These are phyloP conservation scores for Beauveria sp. DNA, from an alignment of 2,329 filamentous ascomycete genomes.

Conservation along the genomic window DNA sequence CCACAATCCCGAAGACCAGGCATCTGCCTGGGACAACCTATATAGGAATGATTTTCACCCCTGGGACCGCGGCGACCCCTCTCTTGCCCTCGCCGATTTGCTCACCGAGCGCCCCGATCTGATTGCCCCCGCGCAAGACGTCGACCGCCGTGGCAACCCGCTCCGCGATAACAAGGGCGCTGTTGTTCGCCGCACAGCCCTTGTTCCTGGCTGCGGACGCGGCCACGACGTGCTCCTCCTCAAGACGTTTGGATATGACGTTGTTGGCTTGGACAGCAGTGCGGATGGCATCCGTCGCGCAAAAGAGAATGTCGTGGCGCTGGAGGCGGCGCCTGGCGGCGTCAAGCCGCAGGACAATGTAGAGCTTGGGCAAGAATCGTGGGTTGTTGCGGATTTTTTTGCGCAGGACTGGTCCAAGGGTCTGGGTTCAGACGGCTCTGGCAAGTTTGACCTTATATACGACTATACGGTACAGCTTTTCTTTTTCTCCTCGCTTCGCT, in stretches of 20 bases:
- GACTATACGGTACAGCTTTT: constrained; percentile 49
- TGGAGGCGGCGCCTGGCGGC: constrained; percentile 26
- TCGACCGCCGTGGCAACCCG: constrained; percentile 23
- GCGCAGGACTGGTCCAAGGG: constrained; percentile 46
- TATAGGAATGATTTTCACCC: constrained; percentile 40
- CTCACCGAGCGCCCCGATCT: constrained; percentile 38
- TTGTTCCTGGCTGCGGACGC: constrained; percentile 75
- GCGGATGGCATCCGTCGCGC: constrained; percentile 38
- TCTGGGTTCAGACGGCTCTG: constrained; percentile 30
- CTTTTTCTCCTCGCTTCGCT: background rate
- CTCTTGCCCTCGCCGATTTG: constrained; percentile 45
- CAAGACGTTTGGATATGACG: constrained; percentile 67
- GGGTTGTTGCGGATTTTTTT: constrained; percentile 62
- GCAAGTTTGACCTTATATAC: constrained; percentile 58
- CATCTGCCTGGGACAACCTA: constrained; percentile 37
- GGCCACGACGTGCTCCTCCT: constrained; percentile 77
- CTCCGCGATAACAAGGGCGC: constrained; percentile 18
- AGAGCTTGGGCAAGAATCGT: constrained; percentile 44
- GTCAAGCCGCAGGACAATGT: constrained; percentile 31
- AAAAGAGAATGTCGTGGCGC: constrained; percentile 32
- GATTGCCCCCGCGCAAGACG: constrained; percentile 29
- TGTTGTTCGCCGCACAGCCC: constrained; percentile 34
- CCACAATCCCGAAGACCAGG: constrained; percentile 28
- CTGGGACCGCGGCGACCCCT: constrained; percentile 51
- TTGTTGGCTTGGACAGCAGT: constrained; percentile 65